A percentile compares a stretch with the other conserved stretches of the same genome.
Conservation (phyloP, 257 asterid species). For the Nicotiana noctiflora region DNA sequence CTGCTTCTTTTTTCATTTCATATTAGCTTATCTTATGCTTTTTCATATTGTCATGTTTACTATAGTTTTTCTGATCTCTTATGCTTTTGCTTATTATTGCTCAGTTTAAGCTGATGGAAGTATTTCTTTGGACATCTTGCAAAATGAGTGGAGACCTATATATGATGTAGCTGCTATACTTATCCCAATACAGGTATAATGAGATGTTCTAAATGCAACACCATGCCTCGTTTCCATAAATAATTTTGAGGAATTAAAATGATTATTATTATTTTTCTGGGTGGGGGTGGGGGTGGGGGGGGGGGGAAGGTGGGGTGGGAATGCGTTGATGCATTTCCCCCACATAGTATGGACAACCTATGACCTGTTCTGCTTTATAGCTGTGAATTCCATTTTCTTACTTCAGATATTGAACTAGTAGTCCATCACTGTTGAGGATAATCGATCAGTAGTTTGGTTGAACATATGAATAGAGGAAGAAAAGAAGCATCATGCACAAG, state of each 20-base stretch:
- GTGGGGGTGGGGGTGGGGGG: too few relatives aligned
- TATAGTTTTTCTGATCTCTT: not conserved
- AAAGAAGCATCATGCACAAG: not conserved
- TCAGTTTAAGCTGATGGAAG: slow-evolving; percentile 89
- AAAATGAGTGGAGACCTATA: slow-evolving; percentile 84
- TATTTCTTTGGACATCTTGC: slow-evolving; percentile 79
- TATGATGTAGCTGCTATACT: slow-evolving; percentile 90
- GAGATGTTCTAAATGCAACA: not conserved
- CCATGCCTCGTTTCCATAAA: not conserved
- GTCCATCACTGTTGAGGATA: too few relatives aligned
- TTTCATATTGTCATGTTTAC: not conserved
- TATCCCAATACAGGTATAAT: slow-evolving; percentile 71
- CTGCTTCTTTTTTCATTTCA: not conserved
- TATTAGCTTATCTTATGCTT: not conserved
- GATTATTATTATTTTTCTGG: too few relatives aligned
- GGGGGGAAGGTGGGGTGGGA: too few relatives aligned
- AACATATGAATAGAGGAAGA: not conserved
- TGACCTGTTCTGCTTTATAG: too few relatives aligned
- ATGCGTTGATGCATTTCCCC: too few relatives aligned
- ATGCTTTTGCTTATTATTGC: not conserved
- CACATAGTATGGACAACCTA: too few relatives aligned
- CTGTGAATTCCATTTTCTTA: too few relatives aligned
- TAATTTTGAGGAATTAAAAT: too few relatives aligned
- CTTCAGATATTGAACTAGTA: too few relatives aligned
- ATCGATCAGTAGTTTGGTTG: not conserved